Base-by-base conservation (phyloP, 352 stramenopile genomes). In the Pythium aphanidermatum region DNA sequence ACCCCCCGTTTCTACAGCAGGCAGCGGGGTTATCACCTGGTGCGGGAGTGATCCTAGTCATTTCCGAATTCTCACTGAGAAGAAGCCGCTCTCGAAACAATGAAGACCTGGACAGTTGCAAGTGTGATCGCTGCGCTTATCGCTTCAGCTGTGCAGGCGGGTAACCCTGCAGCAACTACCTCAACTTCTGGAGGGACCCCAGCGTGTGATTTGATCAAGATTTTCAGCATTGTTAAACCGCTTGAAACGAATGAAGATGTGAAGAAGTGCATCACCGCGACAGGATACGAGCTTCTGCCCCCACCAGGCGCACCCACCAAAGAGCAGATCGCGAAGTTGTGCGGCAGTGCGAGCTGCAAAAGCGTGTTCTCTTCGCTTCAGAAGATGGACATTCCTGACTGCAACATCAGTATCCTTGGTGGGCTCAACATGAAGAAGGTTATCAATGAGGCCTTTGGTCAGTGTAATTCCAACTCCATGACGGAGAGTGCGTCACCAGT, bases 401-500 rank as follows among this genome's bases (percentile, higher is more conserved):
- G 65, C 49, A 57, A 32, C 13, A 65, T 75, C 59, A 57, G 53
- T 21, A 63, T 75, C 25, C 51, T 74, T 0, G 65, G 65, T n/a
- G 65, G 65, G 10, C 24, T 74, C 42, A 74, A 71, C 48, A 52
- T 75, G 47, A 72, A 72, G 51, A 51, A 63, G 30, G 50, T 66
- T 14, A 56, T 56, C 35, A 38, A 34, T 26, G 46, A 53, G 13
- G 46, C 41, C 2, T 57, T 57, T 29, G 41, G 54, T 29, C 46
- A 62, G 42, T 56, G 47, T 27, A 48, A 34, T 16, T 24, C 19
- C 32, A 41, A 21, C 32, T 31, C 16, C n/a, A n/a, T n/a, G n/a
- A n/a, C 14, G 6, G 23, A 17, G 14, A 31, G 30, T 27, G 17
- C 40, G 20, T 2, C 38, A 46, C 23, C 29, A 2, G 20, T 28